Percentiles rank a stretch among this genome's conserved stretches.
Conservation (phyloP, 2,329 filamentous ascomycete species). For the Fusarium staphyleae region DNA sequence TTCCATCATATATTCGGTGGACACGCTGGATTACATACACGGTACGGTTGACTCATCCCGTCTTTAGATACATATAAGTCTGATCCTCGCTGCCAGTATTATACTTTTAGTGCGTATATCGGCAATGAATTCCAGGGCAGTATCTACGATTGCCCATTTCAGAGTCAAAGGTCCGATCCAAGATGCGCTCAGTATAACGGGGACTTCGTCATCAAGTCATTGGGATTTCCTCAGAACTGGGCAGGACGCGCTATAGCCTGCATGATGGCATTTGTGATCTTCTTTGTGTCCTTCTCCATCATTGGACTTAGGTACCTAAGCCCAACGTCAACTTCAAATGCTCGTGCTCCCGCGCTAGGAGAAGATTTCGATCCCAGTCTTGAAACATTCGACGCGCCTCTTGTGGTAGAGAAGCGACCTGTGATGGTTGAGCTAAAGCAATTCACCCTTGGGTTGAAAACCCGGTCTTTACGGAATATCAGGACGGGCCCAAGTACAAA, state of each 20-base stretch:
- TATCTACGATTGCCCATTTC: conserved; percentile 74
- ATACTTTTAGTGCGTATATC: conserved; percentile 72
- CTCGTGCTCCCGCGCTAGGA: conserved; percentile 57
- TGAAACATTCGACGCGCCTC: conserved; percentile 65
- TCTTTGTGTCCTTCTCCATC: conserved; percentile 67
- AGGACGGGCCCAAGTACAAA: conserved; percentile 59
- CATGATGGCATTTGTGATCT: conserved; percentile 65
- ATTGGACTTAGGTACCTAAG: conserved; percentile 67
- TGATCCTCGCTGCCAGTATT: conserved; percentile 61
- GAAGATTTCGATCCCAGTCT: conserved; percentile 69
- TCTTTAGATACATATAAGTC: not conserved
- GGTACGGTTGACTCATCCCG: conserved; percentile 43
- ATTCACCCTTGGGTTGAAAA: conserved; percentile 69
- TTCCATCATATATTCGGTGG: conserved; percentile 78
- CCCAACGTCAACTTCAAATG: conserved; percentile 70
- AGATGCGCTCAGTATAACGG: conserved; percentile 72
- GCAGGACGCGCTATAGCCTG: conserved; percentile 69
- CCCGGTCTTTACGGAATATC: conserved; percentile 52
- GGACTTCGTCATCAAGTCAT: conserved; percentile 68
- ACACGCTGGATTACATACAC: conserved; percentile 70
- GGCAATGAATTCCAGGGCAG: conserved; percentile 75
- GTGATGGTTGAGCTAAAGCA: conserved; percentile 69
- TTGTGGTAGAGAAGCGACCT: conserved; percentile 58
- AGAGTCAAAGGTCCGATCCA: conserved; percentile 65
- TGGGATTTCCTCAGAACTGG: conserved; percentile 73